Evolutionary conservation across 441 rosid genomes (phyloP), one percentile per base, ranked within the genome.

Genomic region (Raphanus hybrid): DNA sequence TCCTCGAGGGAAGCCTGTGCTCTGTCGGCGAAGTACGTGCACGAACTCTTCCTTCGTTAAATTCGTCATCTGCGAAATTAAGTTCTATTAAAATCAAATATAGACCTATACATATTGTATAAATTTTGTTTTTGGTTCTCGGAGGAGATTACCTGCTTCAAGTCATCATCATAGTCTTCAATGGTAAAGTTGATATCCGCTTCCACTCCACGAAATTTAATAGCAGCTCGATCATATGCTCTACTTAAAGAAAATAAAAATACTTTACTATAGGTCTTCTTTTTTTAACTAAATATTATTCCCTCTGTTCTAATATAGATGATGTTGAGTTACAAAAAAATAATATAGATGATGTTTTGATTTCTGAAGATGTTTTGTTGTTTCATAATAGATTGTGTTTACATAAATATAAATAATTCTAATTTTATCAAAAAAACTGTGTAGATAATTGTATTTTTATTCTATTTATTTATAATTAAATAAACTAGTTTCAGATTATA

Each of bases 1-100:
- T 62, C 99, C 99, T 78, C 99, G 83, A 3, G 98, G 97, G 82
- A 91, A 96, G 52, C 99, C 98, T 10, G 99, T 93, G 91, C 99
- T 96, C 84, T 96, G 99, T 78, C 99, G 90, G 75, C 99, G 91
- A 74, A 96, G 97, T 8, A 93, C 97, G 75, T 96, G 99, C 61
- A 96, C 99, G 69, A 96, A 96, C 77, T 93, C 99, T 79, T 96
- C 99, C 84, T 93, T 96, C 0, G 98, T 92, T 34, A 93, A 78
- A 85, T 90, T 93, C 32, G 86, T 87, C 98, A 92, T 96, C 65
- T 61, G 20, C 15, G 3, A 6, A 29, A 27, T 27, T 27, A 60
- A n/a, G 16, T 27, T 29, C 7, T 60, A 12, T 10, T 58, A 3
- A 7, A 18, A 60, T n/a, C 18, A 61, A 61, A 9, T 58, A 26